These are phyloP conservation scores for Ensete glaucum DNA, from an alignment of 176 grass and related monocot species.

Conservation along the genomic window DNA sequence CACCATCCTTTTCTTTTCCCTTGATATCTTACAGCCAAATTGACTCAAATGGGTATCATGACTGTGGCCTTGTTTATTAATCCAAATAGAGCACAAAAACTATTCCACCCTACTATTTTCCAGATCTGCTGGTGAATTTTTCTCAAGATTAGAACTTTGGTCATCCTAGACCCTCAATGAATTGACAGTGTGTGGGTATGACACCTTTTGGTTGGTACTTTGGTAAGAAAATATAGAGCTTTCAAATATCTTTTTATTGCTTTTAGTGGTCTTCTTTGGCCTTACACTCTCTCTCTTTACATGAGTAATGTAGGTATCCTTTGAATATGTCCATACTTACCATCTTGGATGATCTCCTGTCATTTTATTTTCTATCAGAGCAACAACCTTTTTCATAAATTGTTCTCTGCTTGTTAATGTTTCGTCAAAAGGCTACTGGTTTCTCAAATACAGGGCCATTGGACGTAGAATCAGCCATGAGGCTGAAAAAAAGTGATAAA, in stretches of 20 bases:
- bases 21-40: neutral
- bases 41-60: neutral
- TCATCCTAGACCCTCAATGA: neutral
- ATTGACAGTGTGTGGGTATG: neutral
- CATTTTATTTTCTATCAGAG: too few relatives aligned
- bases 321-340: too few relatives aligned
- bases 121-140: too few relatives aligned
- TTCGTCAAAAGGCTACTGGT: neutral
- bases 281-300: too few relatives aligned
- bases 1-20: neutral
- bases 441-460: slow-evolving; percentile 42
- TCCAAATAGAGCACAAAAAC: neutral
- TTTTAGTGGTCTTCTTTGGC: neutral
- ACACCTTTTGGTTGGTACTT: neutral
- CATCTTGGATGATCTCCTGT: too few relatives aligned
- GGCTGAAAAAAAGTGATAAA: slow-evolving; percentile 43
- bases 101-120: neutral
- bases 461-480: slow-evolving; percentile 45
- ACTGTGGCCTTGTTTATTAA: neutral
- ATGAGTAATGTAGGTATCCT: too few relatives aligned
- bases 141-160: neutral
- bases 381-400: too few relatives aligned
- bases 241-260: neutral
- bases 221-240: neutral
- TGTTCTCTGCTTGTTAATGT: neutral